Conservation (phyloP, 1,284 basidiomycete species). For the Pseudozyma pruni region DNA sequence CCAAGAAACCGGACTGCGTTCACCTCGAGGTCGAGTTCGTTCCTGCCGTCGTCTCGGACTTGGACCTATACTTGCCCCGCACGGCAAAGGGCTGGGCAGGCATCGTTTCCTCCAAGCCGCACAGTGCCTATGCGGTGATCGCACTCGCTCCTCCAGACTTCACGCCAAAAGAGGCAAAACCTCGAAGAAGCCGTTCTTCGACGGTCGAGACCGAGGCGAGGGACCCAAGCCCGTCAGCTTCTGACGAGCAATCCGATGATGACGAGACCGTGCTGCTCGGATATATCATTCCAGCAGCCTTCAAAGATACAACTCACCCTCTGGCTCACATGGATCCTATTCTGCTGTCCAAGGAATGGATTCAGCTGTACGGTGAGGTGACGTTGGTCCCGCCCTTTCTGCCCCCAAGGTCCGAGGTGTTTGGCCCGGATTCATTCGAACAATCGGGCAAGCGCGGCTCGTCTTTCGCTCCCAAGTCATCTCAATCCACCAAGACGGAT, state of each 20-base stretch:
- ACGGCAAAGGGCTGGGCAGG: background rate
- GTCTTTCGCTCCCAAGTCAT: background rate
- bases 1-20: constrained; percentile 9
- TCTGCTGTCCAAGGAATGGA: constrained; percentile 34
- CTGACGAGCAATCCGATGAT: background rate
- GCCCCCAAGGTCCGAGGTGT: constrained; percentile 23
- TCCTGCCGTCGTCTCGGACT: constrained; percentile 5
- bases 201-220: background rate
- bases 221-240: background rate
- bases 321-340: constrained; percentile 17
- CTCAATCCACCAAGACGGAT: constrained; percentile 1
- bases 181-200: background rate
- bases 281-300: constrained; percentile 27
- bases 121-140: constrained; percentile 24
- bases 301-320: constrained; percentile 29
- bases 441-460: background rate
- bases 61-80: constrained; percentile 10
- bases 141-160: constrained; percentile 28
- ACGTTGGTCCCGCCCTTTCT: constrained; percentile 34
- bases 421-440: constrained; percentile 15
- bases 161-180: background rate
- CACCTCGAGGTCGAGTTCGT: constrained; percentile 43
- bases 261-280: constrained; percentile 26
- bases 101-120: background rate
- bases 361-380: constrained; percentile 45